These are phyloP conservation scores for Leptographium galeiforme DNA, from an alignment of 2,329 filamentous ascomycete genomes.

Conservation along the genomic window DNA sequence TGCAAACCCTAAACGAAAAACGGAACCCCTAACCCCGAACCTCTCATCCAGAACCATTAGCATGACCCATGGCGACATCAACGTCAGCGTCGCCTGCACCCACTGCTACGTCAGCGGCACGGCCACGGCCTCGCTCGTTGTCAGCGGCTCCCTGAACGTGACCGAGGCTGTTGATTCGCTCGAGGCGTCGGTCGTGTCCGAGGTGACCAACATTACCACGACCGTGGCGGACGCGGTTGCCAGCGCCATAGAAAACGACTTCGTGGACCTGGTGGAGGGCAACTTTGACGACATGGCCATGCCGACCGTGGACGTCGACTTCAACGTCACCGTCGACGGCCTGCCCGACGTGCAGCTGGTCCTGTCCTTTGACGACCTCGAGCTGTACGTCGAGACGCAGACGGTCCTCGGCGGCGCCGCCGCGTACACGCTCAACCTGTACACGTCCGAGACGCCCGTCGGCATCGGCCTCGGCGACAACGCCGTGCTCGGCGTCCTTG, in stretches of 20 bases:
- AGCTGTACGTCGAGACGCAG: conserved; percentile 36
- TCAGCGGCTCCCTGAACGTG: conserved; percentile 2
- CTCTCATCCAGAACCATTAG: background rate
- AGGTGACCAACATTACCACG: conserved; percentile 11
- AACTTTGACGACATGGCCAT: conserved; percentile 5
- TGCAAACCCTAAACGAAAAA: no score
- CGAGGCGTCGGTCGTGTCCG: background rate
- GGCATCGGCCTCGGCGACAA: conserved; percentile 27
- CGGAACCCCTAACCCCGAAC: background rate
- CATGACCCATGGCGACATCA: background rate
- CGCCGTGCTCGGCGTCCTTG: conserved; percentile 31
- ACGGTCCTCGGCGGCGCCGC: conserved; percentile 25
- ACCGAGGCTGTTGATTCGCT: background rate
- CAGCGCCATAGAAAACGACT: conserved; percentile 15
- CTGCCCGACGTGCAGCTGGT: conserved; percentile 28
- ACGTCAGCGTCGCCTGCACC: conserved; percentile 1
- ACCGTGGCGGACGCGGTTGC: conserved; percentile 20
- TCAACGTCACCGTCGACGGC: conserved; percentile 25
- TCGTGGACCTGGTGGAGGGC: background rate
- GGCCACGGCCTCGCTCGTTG: conserved; percentile 1
- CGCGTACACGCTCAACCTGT: conserved; percentile 36
- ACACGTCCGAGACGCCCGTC: conserved; percentile 27
- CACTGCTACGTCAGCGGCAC: conserved; percentile 6
- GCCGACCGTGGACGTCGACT: conserved; percentile 20
- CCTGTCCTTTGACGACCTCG: conserved; percentile 36